Conservation (phyloP, 106 monocot species). For the Phalaenopsis equestris region DNA sequence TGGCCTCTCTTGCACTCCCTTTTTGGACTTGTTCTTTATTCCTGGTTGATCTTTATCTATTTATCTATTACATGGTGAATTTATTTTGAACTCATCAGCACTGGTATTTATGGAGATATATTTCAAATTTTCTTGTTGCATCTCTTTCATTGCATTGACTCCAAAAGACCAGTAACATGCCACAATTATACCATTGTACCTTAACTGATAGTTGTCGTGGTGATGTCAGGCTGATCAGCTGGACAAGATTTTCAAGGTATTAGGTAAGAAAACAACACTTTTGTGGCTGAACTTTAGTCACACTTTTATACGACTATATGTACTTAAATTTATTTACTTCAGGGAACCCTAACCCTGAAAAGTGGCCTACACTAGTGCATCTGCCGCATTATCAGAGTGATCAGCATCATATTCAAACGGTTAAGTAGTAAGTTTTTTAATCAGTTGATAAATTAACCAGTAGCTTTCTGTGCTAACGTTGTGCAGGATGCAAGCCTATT, state of each 20-base stretch:
- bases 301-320: background rate
- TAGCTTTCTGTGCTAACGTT: background rate
- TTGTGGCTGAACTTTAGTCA: conserved; percentile 3
- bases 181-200: background rate
- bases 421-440: conserved; percentile 63
- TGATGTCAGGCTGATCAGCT: conserved; percentile 86
- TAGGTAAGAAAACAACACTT: conserved; percentile 44
- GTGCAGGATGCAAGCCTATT: background rate
- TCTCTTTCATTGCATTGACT: background rate
- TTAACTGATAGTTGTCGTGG: conserved; percentile 15
- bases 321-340: conserved; percentile 4
- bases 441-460: background rate
- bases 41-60: background rate
- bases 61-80: background rate
- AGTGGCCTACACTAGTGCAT: conserved; percentile 84
- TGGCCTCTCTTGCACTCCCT: background rate
- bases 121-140: background rate
- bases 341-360: conserved; percentile 93
- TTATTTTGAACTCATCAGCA: background rate
- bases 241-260: conserved; percentile 97
- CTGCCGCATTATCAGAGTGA: conserved; percentile 90
- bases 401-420: conserved; percentile 91
- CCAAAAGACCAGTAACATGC: background rate
- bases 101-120: background rate
- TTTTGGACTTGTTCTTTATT: background rate